These are phyloP conservation scores for Rhizophagus sp. DNA, from an alignment of 192 early-diverging fungal species.

Conservation along the genomic window DNA sequence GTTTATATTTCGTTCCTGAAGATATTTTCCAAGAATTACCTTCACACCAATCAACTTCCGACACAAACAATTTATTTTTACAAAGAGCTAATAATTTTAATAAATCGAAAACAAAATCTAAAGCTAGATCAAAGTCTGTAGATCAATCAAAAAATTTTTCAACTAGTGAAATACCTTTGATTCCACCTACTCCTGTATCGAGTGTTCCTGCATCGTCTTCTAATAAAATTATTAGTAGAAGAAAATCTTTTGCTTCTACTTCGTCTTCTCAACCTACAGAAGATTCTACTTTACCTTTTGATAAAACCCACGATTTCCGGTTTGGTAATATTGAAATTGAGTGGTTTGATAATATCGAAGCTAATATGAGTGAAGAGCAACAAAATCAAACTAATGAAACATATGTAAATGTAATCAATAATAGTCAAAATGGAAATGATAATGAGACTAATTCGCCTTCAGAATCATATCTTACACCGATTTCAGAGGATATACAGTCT, in stretches of 20 bases:
- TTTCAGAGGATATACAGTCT: background rate
- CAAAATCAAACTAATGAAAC: background rate
- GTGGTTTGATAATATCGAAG: constrained; percentile 34
- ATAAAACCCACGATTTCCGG: constrained; percentile 35
- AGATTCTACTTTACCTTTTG: background rate
- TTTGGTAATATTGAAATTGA: constrained; percentile 37
- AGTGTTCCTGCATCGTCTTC: background rate
- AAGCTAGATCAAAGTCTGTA: background rate
- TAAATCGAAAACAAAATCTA: background rate
- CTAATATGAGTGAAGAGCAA: constrained; percentile 14
- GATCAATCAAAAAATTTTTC: background rate
- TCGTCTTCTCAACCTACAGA: background rate
- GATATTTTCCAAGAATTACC: constrained; percentile 19
- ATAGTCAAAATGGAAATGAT: background rate
- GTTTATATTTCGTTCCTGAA: constrained; percentile 16
- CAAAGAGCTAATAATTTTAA: background rate
- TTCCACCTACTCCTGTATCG: constrained; percentile 11
- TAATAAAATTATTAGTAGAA: background rate
- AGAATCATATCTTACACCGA: too few species aligned
- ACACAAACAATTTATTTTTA: background rate
- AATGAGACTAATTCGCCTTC: constrained; percentile 10
- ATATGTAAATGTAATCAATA: background rate
- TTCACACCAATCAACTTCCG: background rate
- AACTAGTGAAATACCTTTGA: background rate
- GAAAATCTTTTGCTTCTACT: background rate